Base-by-base conservation (phyloP, 768 basidiomycete species). In the Candolleomyces aberdarensis region DNA sequence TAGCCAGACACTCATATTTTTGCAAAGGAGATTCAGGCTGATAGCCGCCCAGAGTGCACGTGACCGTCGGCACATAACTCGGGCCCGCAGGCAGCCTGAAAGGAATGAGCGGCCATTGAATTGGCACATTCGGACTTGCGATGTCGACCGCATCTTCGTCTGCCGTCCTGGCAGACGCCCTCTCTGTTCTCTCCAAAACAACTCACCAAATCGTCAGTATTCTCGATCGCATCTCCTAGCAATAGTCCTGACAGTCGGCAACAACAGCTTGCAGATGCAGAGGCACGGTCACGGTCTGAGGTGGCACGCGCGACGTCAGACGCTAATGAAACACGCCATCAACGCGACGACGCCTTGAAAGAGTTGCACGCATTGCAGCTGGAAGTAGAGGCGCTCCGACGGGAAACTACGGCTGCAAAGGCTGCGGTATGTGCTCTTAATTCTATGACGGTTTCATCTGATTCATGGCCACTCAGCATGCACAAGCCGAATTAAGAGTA, bases 401-500 rank as follows among this genome's bases (percentile, higher is more conserved):
- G 82, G 58, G 76, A 80, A 52, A 62, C 71, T 36, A 64, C 66
- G 17, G 65, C 65, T 51, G 65, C 62, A 20, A 78, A 84, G 67
- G 78, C 83, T 57, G 68, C 78, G 31, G 87, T 88, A 66, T 66
- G 85, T 77, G 32, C 62, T 49, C 39, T 29, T 6, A 22, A 26
- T 19, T 61, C 60, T 59, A 62, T 53, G 1, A 39, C 58, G 22
- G 44, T 31, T 7, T 17, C 6, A 46, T 11, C 44, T 46, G 8
- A 46, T 5, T 20, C 44, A 46, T 46, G 44, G 9, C 55, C 43
- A 17, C 41, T 29, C 60, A 87, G 86, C 69, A 83, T 26, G 73
- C 81, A 57, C 84, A 86, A 71, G 78, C 82, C 6, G 85, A 87
- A 64, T 60, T 82, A 54, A 85, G 81, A 13, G 87, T 87, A 68